phyloP scores from a whole-genome alignment of 1,284 basidiomycete species.

The Cystobasidium slooffiae region DNA sequence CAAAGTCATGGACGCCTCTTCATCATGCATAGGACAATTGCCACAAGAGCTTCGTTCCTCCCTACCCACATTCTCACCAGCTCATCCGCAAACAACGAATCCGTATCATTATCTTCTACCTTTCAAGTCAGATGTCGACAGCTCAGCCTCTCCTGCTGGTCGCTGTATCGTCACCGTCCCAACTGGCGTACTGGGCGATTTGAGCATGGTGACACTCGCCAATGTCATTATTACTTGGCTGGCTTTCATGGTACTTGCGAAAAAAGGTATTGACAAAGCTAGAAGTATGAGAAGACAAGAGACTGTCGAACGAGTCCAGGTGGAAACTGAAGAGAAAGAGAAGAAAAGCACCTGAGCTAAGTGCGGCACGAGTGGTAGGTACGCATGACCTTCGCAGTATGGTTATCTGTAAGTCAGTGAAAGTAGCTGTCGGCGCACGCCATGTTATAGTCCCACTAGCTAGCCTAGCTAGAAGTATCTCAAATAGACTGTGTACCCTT shows the following conservation, averaged over 20 bases:
- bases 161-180: slow-evolving; percentile 24
- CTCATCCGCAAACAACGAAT: slow-evolving; percentile 30
- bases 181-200: slow-evolving; percentile 37
- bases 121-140: not conserved
- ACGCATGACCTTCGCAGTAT: not conserved
- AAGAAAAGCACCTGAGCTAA: slow-evolving; percentile 30
- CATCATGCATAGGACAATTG: slow-evolving; percentile 29
- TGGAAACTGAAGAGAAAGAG: slow-evolving; percentile 18
- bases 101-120: slow-evolving; percentile 42
- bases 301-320: slow-evolving; percentile 1
- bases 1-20: slow-evolving; percentile 29
- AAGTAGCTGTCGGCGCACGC: too few relatives aligned
- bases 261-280: slow-evolving; percentile 13
- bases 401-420: not conserved
- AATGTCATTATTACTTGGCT: slow-evolving; percentile 34
- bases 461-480: too few relatives aligned
- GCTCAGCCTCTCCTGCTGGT: not conserved
- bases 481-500: too few relatives aligned
- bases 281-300: slow-evolving; percentile 32
- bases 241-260: slow-evolving; percentile 20
- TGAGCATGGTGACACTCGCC: slow-evolving; percentile 11
- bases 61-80: slow-evolving; percentile 25
- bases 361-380: not conserved
- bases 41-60: slow-evolving; percentile 31
- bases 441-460: too few relatives aligned